Evolutionary conservation across 148 eudicot genomes (phyloP).

Genomic region (Fagopyrum tataricum): DNA sequence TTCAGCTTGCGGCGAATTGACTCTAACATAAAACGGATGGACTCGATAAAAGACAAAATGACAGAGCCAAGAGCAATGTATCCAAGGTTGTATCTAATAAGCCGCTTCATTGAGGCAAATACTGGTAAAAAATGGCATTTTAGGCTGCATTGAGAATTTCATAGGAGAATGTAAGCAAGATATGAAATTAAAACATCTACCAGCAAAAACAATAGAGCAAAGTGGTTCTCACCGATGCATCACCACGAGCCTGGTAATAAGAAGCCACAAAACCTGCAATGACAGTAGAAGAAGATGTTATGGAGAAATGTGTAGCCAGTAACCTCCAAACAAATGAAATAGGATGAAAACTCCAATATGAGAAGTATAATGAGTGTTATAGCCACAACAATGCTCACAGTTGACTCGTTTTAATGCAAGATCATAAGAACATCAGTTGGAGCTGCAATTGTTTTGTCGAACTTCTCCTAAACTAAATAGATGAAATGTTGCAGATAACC

Average conservation of each 20-base stretch:
- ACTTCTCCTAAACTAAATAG: constrained; percentile 84
- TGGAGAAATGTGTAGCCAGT: constrained; percentile 85
- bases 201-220: not conserved
- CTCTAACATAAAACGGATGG: constrained; percentile 71
- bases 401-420: constrained; percentile 59
- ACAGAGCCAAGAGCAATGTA: constrained; percentile 89
- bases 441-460: constrained; percentile 57
- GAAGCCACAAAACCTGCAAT: constrained; percentile 99
- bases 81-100: constrained; percentile 68
- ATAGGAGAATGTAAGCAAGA: constrained; percentile 10
- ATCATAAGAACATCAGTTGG: constrained; percentile 87
- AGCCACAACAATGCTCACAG: constrained; percentile 93
- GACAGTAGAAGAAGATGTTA: constrained; percentile 79
- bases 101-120: constrained; percentile 87
- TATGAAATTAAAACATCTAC: not conserved
- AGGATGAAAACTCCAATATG: constrained; percentile 78
- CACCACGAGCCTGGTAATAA: constrained; percentile 92
- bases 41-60: constrained; percentile 66
- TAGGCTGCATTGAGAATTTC: constrained; percentile 41
- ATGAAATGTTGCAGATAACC: constrained; percentile 84
- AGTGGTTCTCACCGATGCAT: constrained; percentile 42
- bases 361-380: constrained; percentile 65
- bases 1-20: constrained; percentile 79
- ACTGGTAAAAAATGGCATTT: constrained; percentile 86
- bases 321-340: constrained; percentile 85